Evolutionary conservation across 208 protist species (phyloP).

Genomic region (Crithidia thermophila): DNA sequence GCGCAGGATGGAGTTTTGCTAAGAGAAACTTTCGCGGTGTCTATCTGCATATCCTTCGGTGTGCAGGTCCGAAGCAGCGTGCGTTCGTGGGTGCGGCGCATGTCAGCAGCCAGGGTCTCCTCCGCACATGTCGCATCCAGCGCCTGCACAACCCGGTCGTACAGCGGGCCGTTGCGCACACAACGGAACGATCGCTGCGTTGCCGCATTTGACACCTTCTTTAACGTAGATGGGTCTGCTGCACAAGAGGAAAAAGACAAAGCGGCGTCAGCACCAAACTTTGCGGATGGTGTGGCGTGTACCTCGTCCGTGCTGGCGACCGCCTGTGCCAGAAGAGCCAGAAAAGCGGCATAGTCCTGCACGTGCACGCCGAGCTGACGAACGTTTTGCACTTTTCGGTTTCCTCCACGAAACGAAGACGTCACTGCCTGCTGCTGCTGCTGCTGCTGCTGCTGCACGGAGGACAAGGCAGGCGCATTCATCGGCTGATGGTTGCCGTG

Average conservation of each 20-base stretch:
- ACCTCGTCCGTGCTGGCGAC: constrained; percentile 7
- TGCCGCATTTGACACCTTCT: too few species aligned
- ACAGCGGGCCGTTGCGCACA: constrained; percentile 35
- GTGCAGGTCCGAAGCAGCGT: neutral
- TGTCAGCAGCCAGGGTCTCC: neutral
- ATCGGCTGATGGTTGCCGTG: too few species aligned
- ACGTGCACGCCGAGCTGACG: constrained; percentile 80
- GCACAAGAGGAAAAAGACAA: too few species aligned
- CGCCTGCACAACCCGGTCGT: constrained; percentile 31
- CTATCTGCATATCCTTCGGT: too few species aligned
- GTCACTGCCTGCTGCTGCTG: neutral
- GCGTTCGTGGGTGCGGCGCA: constrained; percentile 14
- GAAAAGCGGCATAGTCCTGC: constrained; percentile 63
- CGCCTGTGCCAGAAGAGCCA: constrained; percentile 47
- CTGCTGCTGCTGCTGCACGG: too few species aligned
- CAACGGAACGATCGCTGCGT: neutral
- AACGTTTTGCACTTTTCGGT: constrained; percentile 21
- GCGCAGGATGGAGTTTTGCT: too few species aligned
- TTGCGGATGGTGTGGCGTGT: too few species aligned
- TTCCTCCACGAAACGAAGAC: neutral
- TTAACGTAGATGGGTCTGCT: neutral
- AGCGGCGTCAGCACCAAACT: too few species aligned
- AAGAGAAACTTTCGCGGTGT: too few species aligned
- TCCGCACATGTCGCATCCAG: constrained; percentile 21
- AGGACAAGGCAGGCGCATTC: too few species aligned